Percentiles rank a stretch among this genome's conserved stretches.
These are phyloP conservation scores for Leccinellum albellum DNA, from an alignment of 768 basidiomycete species.

Conservation along the genomic window DNA sequence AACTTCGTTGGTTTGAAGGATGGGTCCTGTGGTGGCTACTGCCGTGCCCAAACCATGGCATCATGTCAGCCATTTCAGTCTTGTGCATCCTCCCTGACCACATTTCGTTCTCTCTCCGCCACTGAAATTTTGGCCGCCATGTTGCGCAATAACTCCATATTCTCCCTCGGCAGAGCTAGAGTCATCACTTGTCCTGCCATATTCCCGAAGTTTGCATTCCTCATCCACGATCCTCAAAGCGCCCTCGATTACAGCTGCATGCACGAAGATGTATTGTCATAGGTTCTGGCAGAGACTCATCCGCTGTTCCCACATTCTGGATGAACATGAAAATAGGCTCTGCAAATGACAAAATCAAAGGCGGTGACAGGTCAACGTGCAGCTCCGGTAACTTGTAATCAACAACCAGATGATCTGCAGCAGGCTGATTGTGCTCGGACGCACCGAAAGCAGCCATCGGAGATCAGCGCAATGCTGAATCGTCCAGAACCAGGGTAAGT, in stretches of 20 bases:
- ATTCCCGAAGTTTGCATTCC: conserved; percentile 43
- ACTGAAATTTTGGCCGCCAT: conserved; percentile 16
- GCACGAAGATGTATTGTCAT: conserved; percentile 92
- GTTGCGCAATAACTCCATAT: conserved; percentile 2
- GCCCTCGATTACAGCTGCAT: conserved; percentile 81
- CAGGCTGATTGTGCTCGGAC: conserved; percentile 9
- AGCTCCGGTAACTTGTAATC: conserved; percentile 63
- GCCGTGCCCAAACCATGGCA: neutral
- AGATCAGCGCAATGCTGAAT: no score
- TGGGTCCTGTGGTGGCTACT: neutral
- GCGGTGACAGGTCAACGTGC: conserved; percentile 52
- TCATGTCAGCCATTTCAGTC: neutral
- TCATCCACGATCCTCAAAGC: conserved; percentile 75
- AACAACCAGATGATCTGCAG: conserved; percentile 25
- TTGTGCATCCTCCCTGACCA: conserved; percentile 2
- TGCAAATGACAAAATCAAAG: conserved; percentile 55
- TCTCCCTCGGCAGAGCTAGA: conserved; percentile 12
- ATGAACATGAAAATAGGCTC: conserved; percentile 81
- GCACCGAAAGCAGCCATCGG: neutral
- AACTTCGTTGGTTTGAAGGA: conserved; percentile 2
- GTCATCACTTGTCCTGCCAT: conserved; percentile 21
- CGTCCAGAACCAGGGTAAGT: no score
- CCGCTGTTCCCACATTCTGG: conserved; percentile 88
- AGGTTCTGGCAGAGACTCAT: conserved; percentile 96
- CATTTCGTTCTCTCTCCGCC: conserved; percentile 6